Percentiles rank a stretch among this genome's conserved stretches.
Conservation (phyloP, 768 basidiomycete genomes). For the Mycena haematopus region DNA sequence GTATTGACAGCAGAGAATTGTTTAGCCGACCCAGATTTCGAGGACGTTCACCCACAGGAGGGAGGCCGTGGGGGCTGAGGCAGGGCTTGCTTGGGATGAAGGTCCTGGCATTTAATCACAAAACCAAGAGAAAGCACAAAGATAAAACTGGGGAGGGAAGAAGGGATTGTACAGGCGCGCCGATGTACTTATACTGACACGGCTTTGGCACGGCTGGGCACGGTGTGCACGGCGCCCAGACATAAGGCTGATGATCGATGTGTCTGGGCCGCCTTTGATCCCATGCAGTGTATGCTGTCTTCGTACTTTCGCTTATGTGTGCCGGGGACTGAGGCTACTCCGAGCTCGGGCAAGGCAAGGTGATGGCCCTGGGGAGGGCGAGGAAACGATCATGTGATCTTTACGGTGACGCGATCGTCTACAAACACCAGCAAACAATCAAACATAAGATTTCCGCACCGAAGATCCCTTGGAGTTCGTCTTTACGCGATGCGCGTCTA, state of each 20-base stretch:
- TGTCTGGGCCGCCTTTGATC: too few species aligned
- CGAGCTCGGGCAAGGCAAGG: too few species aligned
- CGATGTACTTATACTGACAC: background rate
- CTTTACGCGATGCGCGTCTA: background rate
- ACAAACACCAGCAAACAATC: background rate
- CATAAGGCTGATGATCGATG: too few species aligned
- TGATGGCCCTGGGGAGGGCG: too few species aligned
- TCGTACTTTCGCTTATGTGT: too few species aligned
- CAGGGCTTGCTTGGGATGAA: background rate
- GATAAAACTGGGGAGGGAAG: background rate
- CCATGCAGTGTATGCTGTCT: too few species aligned
- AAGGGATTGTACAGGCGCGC: background rate
- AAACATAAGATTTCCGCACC: too few species aligned
- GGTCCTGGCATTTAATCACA: background rate
- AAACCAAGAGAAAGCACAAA: background rate
- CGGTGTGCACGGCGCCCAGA: too few species aligned
- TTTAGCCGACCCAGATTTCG: conserved; percentile 9
- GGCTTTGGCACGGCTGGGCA: background rate
- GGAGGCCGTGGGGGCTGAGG: background rate
- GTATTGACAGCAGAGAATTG: too few species aligned
- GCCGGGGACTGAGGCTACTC: too few species aligned
- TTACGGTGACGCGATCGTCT: background rate
- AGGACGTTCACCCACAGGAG: conserved; percentile 7
- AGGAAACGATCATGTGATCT: background rate
- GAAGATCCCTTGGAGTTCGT: background rate